phyloP scores from a whole-genome alignment of 2,329 filamentous ascomycete genomes.

The Didymosphaeria variabile region DNA sequence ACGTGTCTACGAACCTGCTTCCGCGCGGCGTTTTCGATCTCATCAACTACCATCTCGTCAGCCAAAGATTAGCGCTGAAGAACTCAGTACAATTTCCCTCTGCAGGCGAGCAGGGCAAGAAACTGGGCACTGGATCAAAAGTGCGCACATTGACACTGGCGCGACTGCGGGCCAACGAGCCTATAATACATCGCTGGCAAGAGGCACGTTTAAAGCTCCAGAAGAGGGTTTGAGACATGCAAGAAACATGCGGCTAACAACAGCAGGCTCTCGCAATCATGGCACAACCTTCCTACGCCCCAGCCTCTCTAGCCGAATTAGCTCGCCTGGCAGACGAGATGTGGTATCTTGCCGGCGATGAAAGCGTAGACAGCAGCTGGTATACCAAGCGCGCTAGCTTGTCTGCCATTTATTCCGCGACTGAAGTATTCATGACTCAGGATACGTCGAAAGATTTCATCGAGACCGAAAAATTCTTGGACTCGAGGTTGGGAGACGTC shows the following conservation, averaged over 20 bases:
- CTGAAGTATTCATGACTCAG: constrained; percentile 94
- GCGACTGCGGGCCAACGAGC: constrained; percentile 76
- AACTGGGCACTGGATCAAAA: constrained; percentile 65
- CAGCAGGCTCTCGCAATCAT: constrained; percentile 84
- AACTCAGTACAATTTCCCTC: constrained; percentile 56
- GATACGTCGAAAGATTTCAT: constrained; percentile 76
- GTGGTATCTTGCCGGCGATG: constrained; percentile 84
- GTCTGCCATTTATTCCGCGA: constrained; percentile 71
- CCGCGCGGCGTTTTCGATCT: constrained; percentile 82
- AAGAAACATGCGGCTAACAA: constrained; percentile 19
- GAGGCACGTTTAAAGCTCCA: constrained; percentile 66
- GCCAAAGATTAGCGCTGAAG: constrained; percentile 68
- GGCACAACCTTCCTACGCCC: constrained; percentile 82
- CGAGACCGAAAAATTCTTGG: constrained; percentile 83
- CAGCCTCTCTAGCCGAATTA: constrained; percentile 80
- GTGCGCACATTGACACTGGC: constrained; percentile 78
- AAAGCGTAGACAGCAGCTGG: constrained; percentile 84
- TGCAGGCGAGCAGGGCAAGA: constrained; percentile 41
- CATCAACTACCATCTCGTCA: constrained; percentile 78
- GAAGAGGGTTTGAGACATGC: constrained; percentile 41
- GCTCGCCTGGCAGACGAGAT: constrained; percentile 90
- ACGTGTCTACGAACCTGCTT: constrained; percentile 85
- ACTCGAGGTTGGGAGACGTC: constrained; percentile 76
- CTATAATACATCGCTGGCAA: constrained; percentile 82
- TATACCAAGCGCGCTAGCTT: constrained; percentile 76